Evolutionary conservation across 352 stramenopile species (phyloP).

Genomic region (Phytophthora fragariae): DNA sequence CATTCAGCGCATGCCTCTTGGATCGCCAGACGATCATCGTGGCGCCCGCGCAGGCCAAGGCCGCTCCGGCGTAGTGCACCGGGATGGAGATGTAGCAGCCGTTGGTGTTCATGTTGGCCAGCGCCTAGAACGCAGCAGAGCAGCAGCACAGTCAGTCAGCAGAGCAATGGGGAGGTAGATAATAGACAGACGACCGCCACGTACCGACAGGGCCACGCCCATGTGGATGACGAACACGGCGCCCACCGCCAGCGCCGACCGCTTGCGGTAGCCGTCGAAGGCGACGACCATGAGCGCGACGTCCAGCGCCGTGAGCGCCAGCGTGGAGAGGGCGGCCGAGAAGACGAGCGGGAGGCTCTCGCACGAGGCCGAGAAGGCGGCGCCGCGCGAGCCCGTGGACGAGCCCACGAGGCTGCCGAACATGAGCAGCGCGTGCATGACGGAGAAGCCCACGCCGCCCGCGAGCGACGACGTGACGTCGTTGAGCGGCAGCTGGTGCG

Average conservation of each 20-base stretch:
- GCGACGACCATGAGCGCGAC: constrained; percentile 85
- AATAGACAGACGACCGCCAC: neutral
- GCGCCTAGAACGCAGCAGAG: constrained; percentile 41
- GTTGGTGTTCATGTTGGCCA: constrained; percentile 82
- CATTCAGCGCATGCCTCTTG: constrained; percentile 41
- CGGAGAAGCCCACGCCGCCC: constrained; percentile 77
- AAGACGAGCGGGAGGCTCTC: constrained; percentile 79
- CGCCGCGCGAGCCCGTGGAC: constrained; percentile 71
- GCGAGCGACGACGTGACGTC: constrained; percentile 85
- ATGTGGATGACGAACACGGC: constrained; percentile 78
- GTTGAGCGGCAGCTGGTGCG: constrained; percentile 86
- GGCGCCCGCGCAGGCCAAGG: constrained; percentile 55
- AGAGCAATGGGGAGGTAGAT: neutral
- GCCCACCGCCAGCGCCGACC: constrained; percentile 51
- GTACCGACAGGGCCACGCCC: constrained; percentile 76
- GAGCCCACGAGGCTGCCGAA: constrained; percentile 81
- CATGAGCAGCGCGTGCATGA: constrained; percentile 90
- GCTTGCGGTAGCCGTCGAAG: constrained; percentile 84
- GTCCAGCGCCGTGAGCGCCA: constrained; percentile 81
- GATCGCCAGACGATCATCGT: constrained; percentile 52
- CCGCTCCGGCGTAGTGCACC: constrained; percentile 72
- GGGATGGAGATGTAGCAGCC: constrained; percentile 82
- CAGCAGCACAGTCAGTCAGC: constrained; percentile 1
- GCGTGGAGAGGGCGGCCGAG: constrained; percentile 66
- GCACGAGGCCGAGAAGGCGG: constrained; percentile 78